Percentiles rank a stretch among this genome's conserved stretches.
These are phyloP conservation scores for Symmetrospora coprosmae DNA, from an alignment of 768 basidiomycete species.

Conservation along the genomic window DNA sequence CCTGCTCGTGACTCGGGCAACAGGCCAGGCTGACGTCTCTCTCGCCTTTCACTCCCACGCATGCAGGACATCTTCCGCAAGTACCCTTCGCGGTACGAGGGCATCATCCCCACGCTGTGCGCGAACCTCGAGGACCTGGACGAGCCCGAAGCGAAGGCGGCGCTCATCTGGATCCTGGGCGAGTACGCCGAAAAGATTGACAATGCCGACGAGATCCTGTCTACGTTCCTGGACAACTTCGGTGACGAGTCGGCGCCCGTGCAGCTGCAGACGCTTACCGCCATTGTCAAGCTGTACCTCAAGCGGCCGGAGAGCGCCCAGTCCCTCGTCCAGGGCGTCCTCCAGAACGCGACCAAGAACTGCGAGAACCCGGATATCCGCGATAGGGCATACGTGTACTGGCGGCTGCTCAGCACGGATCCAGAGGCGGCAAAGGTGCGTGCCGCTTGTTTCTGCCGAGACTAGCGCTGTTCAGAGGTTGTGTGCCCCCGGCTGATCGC, in stretches of 20 bases:
- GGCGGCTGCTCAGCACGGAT: conserved; percentile 86
- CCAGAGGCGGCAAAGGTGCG: conserved; percentile 83
- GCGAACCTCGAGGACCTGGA: conserved; percentile 90
- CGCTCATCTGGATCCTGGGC: conserved; percentile 97
- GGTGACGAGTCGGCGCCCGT: conserved; percentile 52
- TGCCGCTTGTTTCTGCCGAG: too few species aligned
- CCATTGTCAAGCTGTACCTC: conserved; percentile 90
- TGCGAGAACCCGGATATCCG: conserved; percentile 94
- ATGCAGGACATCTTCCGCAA: conserved; percentile 88
- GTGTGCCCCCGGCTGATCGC: too few species aligned
- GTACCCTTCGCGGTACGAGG: conserved; percentile 92
- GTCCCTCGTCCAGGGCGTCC: conserved; percentile 73
- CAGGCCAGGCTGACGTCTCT: too few species aligned
- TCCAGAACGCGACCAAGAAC: conserved; percentile 89
- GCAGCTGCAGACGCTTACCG: conserved; percentile 54
- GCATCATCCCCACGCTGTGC: conserved; percentile 86
- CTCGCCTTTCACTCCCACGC: not conserved
- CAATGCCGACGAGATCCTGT: conserved; percentile 83
- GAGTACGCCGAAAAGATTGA: conserved; percentile 96
- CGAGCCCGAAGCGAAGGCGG: conserved; percentile 95
- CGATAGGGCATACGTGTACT: conserved; percentile 84
- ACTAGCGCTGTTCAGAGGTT: not conserved
- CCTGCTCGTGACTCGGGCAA: not conserved
- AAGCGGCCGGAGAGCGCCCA: conserved; percentile 89
- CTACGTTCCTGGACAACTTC: conserved; percentile 80